These are phyloP conservation scores for Brasenia schreberi DNA, from an alignment of 164 flowering plant species.

Conservation along the genomic window DNA sequence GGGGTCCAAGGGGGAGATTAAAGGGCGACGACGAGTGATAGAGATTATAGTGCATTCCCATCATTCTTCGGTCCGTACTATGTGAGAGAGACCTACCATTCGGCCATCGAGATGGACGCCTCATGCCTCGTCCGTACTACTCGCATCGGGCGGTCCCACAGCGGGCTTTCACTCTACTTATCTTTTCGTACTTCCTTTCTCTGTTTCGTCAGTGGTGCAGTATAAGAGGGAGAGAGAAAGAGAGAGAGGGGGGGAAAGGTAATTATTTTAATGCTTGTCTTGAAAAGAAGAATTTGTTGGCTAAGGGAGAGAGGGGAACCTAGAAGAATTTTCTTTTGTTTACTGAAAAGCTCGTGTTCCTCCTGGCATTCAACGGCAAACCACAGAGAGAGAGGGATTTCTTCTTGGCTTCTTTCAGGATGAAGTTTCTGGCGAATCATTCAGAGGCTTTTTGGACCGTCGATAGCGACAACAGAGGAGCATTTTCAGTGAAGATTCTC, in stretches of 20 bases:
- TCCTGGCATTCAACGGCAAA: not conserved
- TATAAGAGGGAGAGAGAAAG: constrained; percentile 4
- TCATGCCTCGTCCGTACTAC: constrained; percentile 10
- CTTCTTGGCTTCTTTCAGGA: not conserved
- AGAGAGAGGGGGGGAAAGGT: not conserved
- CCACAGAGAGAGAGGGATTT: not conserved
- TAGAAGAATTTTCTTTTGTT: constrained; percentile 13
- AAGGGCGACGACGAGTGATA: too few species aligned
- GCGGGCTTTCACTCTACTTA: not conserved
- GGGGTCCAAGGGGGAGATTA: too few species aligned
- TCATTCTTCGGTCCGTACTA: constrained; percentile 20
- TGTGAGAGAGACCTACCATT: constrained; percentile 43
- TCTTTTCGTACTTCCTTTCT: not conserved
- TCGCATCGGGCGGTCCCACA: not conserved
- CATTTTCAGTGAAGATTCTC: not conserved
- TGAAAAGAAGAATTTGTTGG: not conserved
- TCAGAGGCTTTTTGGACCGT: not conserved
- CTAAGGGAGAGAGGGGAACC: constrained; percentile 1
- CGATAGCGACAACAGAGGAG: not conserved
- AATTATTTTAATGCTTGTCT: not conserved
- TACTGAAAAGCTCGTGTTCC: constrained; percentile 5
- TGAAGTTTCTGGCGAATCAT: not conserved
- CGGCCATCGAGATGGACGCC: constrained; percentile 27
- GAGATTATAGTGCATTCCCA: too few species aligned
- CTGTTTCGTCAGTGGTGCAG: constrained; percentile 7